Evolutionary conservation across 331 rosid species (phyloP), one percentile per base, ranked within the genome.

Genomic region (Quercus tomentella): DNA sequence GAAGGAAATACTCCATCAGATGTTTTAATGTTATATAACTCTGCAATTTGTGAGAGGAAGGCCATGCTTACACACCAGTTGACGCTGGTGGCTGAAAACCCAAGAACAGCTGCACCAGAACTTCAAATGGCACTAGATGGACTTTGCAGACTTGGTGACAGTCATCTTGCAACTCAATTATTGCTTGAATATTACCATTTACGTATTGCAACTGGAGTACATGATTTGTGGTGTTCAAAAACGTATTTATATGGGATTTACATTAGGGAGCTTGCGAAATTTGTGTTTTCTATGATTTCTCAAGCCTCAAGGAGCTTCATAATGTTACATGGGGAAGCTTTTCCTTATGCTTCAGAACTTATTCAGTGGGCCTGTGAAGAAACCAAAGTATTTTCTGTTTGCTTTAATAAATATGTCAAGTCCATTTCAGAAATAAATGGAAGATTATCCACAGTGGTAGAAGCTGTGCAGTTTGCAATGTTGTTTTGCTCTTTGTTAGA

Each of bases 281-380:
- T 86, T 75, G 91, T 91, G 70, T 93, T 93, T 77, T 89, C 94
- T 52, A 71, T 84, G 89, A 91, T 93, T 80, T 86, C 92, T 74
- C 96, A 87, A 87, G 91, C 92, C 1, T 90, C 89, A 14, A 89
- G 73, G 77, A 85, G 89, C 74, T 87, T 93, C 78, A 80, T 58
- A 58, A 85, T 74, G 84, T 74, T 93, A 57, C 85, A 82, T 69
- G 97, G 93, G 54, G 92, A 88, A 74, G 77, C 78, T 63, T 88
- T 87, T 74, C 72, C 87, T 41, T 82, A 87, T 56, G 70, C 84
- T 75, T 84, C 90, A 63, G 89, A 89, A 74, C 81, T 91, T 80
- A 31, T 84, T 74, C 10, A 57, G 65, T 89, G 94, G 96, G 80
- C 87, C 11, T 16, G 45, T 22, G 83, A 85, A 84, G 96, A 88